Conservation (phyloP, 169 alveolate genomes). For the Eimeria maxima region DNA sequence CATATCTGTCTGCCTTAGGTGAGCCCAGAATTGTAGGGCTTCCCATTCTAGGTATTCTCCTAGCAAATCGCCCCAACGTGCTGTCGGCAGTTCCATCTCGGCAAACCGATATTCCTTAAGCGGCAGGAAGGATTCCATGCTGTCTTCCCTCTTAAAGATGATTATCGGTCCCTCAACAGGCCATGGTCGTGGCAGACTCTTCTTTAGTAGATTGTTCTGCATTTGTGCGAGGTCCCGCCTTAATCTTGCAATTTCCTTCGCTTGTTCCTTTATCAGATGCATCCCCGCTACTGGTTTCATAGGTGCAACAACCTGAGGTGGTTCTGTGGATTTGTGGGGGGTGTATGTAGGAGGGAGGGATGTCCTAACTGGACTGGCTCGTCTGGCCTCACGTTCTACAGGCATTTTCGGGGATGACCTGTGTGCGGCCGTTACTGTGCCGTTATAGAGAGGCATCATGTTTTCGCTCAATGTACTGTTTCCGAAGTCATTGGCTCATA, state of each 20-base stretch:
- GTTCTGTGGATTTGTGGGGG: neutral
- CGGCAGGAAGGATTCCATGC: neutral
- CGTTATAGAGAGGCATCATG: too few species aligned
- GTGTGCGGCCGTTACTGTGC: too few species aligned
- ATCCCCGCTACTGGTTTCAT: neutral
- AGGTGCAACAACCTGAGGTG: neutral
- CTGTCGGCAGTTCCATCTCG: neutral
- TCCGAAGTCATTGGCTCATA: too few species aligned
- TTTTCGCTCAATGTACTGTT: too few species aligned
- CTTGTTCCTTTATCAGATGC: neutral
- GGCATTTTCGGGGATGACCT: neutral
- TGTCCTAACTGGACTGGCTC: neutral
- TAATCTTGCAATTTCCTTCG: neutral
- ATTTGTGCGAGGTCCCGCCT: neutral
- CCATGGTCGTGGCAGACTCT: neutral
- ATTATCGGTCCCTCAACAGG: neutral
- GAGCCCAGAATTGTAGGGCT: neutral
- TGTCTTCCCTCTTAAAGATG: neutral
- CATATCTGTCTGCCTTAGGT: neutral
- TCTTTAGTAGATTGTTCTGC: neutral
- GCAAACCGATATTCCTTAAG: neutral
- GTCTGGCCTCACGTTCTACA: neutral
- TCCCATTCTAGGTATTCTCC: neutral
- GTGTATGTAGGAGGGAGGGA: neutral
- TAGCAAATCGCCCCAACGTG: neutral